Base-by-base conservation (phyloP, 1,284 basidiomycete genomes). In the Ustilago nuda region DNA sequence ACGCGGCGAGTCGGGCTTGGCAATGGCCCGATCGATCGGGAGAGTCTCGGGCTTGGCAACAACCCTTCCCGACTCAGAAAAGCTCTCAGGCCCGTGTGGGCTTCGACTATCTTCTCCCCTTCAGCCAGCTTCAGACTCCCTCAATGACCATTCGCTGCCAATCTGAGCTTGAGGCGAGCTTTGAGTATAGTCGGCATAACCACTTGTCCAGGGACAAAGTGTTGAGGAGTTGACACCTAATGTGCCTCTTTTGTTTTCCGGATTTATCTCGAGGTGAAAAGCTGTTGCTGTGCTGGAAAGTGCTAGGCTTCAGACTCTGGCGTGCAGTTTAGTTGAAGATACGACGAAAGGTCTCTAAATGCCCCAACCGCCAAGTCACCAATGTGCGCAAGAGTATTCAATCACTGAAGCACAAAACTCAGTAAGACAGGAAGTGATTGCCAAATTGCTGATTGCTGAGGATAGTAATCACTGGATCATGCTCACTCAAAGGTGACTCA, bases 41-140 rank as follows among this genome's bases (percentile, higher is more conserved):
- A 52, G 59, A 54, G 59, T 19, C 19, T 19, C 41, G 59, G 59
- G 59, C 59, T 61, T 61, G 59, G 59, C 59, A 61, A 11, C 52
- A 39, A 36, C 54, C 51, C 4, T 30, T 46, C 15, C 59, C 33
- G 59, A 27, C 39, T 19, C 32, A 33, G 11, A 19, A 19, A 27
- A 17, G 15, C 33, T 27, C 33, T 4, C 45, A 58, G n/a, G 6
- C 7, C n/a, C n/a, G 4, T 45, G 19, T 45, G 43, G 43, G 43
- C 11, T 45, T 19, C 43, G 19, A n/a, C n/a, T 6, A 45, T 6
- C 43, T 45, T 45, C n/a, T 3, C 7, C n/a, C 43, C 8, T 45
- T 45, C 36, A 13, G n/a, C 39, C 39, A 12, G 17, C 17, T 41
- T 41, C 43, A 19, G 19, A 9, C n/a, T 19, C 23, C 23, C 23